phyloP scores from a whole-genome alignment of 345 rosid genomes.

The Rhizophora mangle region DNA sequence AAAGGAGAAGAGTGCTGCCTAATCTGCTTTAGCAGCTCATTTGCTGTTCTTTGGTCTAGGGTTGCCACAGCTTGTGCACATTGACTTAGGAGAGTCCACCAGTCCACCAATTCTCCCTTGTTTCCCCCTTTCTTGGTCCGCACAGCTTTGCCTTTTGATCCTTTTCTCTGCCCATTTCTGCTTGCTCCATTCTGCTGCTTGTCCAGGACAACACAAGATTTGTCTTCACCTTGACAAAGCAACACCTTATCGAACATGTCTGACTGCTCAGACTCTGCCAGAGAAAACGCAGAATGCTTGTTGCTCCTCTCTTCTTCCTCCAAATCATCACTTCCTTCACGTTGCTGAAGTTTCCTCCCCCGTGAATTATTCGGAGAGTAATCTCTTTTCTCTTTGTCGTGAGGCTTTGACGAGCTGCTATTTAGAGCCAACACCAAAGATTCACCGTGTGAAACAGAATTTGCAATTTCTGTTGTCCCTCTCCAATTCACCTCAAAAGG shows the following conservation, averaged over 20 bases:
- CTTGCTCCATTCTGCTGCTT: background rate
- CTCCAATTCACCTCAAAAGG: background rate
- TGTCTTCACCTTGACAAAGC: conserved; percentile 30
- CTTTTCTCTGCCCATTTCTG: conserved; percentile 19
- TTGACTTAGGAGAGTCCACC: conserved; percentile 44
- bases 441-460: background rate
- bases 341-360: conserved; percentile 37
- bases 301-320: conserved; percentile 40
- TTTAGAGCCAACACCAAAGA: conserved; percentile 6
- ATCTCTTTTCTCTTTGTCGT: conserved; percentile 9
- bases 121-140: conserved; percentile 26
- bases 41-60: conserved; percentile 52
- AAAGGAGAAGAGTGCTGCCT: conserved; percentile 52
- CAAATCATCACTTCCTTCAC: conserved; percentile 27
- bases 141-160: conserved; percentile 18
- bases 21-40: conserved; percentile 56
- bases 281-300: conserved; percentile 45
- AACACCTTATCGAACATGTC: conserved; percentile 45
- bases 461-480: conserved; percentile 13
- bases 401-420: conserved; percentile 6
- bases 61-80: conserved; percentile 72
- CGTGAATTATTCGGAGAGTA: conserved; percentile 12
- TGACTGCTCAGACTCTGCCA: conserved; percentile 42
- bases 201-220: conserved; percentile 8
- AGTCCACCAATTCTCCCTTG: conserved; percentile 44